These are phyloP conservation scores for Begonia masoniana DNA, from an alignment of 306 rosid species.

Conservation along the genomic window DNA sequence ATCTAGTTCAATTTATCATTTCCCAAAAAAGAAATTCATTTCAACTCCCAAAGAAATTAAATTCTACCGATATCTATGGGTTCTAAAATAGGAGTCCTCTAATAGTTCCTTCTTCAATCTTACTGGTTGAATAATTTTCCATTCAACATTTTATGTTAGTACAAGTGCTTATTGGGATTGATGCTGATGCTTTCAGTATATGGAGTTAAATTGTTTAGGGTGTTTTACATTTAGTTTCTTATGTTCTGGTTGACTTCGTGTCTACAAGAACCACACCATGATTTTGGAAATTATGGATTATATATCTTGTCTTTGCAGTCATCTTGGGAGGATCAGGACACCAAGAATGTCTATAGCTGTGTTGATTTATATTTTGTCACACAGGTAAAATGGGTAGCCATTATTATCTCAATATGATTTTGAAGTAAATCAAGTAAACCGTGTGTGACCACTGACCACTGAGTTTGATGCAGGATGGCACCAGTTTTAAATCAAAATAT, in stretches of 20 bases:
- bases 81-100: too few relatives aligned
- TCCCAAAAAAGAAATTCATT: too few relatives aligned
- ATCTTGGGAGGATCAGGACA: conserved; percentile 64
- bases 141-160: too few relatives aligned
- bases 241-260: not conserved
- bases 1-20: too few relatives aligned
- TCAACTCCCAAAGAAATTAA: too few relatives aligned
- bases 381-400: conserved; percentile 39
- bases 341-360: conserved; percentile 52
- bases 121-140: too few relatives aligned
- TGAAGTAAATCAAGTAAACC: not conserved
- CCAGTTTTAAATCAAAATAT: conserved; percentile 72
- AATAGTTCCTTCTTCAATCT: too few relatives aligned
- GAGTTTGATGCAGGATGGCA: conserved; percentile 70
- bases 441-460: conserved; percentile 16
- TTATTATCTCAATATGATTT: not conserved
- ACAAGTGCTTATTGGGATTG: too few relatives aligned
- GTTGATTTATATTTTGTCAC: conserved; percentile 81
- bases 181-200: too few relatives aligned
- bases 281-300: conserved; percentile 12
- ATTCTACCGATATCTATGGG: too few relatives aligned
- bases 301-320: conserved; percentile 52
- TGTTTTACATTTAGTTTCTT: conserved; percentile 1
- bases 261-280: not conserved
- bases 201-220: too few relatives aligned